Evolutionary conservation across 768 basidiomycete species (phyloP), one percentile per base, ranked within the genome.

Genomic region (Lyophyllum decastes): DNA sequence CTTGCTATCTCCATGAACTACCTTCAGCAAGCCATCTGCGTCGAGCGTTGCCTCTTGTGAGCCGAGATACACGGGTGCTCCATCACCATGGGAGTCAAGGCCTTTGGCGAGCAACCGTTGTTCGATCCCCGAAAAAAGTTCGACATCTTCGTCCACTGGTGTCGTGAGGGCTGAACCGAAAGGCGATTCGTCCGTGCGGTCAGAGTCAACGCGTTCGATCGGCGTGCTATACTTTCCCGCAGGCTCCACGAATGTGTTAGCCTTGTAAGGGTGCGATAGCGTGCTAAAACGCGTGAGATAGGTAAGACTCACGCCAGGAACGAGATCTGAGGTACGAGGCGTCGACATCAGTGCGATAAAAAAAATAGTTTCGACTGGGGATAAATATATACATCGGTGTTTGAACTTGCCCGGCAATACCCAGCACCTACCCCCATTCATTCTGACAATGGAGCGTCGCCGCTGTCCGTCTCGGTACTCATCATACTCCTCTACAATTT

Each of bases 141-240:
- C n/a, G 19, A 65, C 55, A 27, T 70, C 62, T 55, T 76, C 76
- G 52, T 79, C 77, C 5, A 69, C 68, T 14, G 79, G 79, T 27
- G 79, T 80, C 21, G 73, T 73, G 2, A 80, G 66, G 34, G 65
- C 69, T 8, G 78, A 79, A 12, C 69, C 70, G 54, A 79, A 76
- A 0, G 76, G 72, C 43, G 79, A 78, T 35, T 80, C 77, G 48
- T 73, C 68, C 2, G 79, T 78, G 51, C 72, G 68, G 34, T 66
- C 70, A 26, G 78, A 78, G 55, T 75, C 68, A 22, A 68, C 58
- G 47, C 73, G 71, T 55, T 71, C 57, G 11, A 66, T 62, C 2
- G 51, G n/a, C 12, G 43, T 24, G 26, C 43, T 10, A 3, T 19
- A 25, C 26, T 27, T 22, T 14, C 21, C 24, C 12, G 27, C 33